These are phyloP conservation scores for Wickerhamiella domercqiae DNA, from an alignment of 805 yeast genomes.

Conservation along the genomic window DNA sequence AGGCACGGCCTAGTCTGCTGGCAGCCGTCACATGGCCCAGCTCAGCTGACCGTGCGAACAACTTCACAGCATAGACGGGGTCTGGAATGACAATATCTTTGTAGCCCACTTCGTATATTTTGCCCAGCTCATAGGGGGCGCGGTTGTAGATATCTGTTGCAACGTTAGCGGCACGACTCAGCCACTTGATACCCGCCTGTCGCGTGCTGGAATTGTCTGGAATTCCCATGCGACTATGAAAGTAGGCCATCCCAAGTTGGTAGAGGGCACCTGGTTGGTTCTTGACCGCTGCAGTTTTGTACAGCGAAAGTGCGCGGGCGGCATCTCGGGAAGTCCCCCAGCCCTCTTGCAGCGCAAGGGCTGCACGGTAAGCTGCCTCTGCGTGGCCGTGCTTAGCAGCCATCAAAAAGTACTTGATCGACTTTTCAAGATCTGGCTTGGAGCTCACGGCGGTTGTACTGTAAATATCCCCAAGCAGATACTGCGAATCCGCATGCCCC, in stretches of 20 bases:
- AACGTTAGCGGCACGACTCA: slow-evolving; percentile 67
- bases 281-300: slow-evolving; percentile 74
- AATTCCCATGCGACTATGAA: slow-evolving; percentile 72
- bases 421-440: slow-evolving; percentile 60
- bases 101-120: slow-evolving; percentile 71
- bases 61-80: slow-evolving; percentile 64
- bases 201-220: slow-evolving; percentile 48
- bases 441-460: slow-evolving; percentile 66
- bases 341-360: slow-evolving; percentile 87
- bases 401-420: slow-evolving; percentile 60
- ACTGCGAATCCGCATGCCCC: slow-evolving; percentile 83
- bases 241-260: slow-evolving; percentile 76
- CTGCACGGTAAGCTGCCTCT: slow-evolving; percentile 82
- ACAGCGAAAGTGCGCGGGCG: slow-evolving; percentile 65
- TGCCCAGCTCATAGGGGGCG: slow-evolving; percentile 89
- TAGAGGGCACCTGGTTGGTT: slow-evolving; percentile 97
- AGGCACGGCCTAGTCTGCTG: slow-evolving; percentile 61
- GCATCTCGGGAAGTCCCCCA: slow-evolving; percentile 83
- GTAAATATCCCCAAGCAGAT: slow-evolving; percentile 77
- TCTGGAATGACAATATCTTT: slow-evolving; percentile 78
- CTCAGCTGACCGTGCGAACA: slow-evolving; percentile 77
- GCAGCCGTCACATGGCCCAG: slow-evolving; percentile 75
- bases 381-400: slow-evolving; percentile 92
- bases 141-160: slow-evolving; percentile 76
- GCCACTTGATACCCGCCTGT: slow-evolving; percentile 84